A percentile compares a stretch with the other conserved stretches of the same genome.
Evolutionary conservation across 2,329 filamentous ascomycete genomes (phyloP).

Genomic region (Didymella pomorum): DNA sequence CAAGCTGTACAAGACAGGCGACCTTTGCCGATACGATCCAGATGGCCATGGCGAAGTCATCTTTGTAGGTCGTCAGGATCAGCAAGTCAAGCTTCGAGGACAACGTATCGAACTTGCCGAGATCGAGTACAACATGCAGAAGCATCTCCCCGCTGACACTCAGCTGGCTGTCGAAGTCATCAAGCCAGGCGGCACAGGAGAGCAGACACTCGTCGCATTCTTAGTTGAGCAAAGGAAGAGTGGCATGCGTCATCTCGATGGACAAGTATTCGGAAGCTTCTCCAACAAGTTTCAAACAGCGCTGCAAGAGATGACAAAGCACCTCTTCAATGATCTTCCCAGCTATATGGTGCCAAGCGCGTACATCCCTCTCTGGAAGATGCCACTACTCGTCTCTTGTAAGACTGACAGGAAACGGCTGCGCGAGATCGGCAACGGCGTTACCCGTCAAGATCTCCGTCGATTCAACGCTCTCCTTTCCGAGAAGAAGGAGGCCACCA

Average conservation of each 20-base stretch:
- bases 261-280: conserved; percentile 43
- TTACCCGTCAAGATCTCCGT: conserved; percentile 44
- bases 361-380: conserved; percentile 48
- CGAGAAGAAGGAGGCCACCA: conserved; percentile 55
- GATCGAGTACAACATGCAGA: conserved; percentile 52
- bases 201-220: conserved; percentile 47
- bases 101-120: conserved; percentile 51
- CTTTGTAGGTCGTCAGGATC: conserved; percentile 49
- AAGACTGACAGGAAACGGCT: conserved; percentile 50
- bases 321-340: conserved; percentile 41
- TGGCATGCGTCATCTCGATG: conserved; percentile 42
- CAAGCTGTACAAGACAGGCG: conserved; percentile 45
- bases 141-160: conserved; percentile 49
- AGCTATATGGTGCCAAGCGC: conserved; percentile 49
- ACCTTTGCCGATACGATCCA: conserved; percentile 60
- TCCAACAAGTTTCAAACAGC: conserved; percentile 42
- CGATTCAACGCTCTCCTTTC: conserved; percentile 41
- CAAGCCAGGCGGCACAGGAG: conserved; percentile 44
- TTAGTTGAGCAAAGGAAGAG: conserved; percentile 43
- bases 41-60: conserved; percentile 47
- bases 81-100: conserved; percentile 54
- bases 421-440: conserved; percentile 42
- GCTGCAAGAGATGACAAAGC: conserved; percentile 40
- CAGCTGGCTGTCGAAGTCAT: conserved; percentile 61
- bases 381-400: conserved; percentile 47